Base-by-base conservation (phyloP, 106 monocot genomes). In the Acorus gramineus region DNA sequence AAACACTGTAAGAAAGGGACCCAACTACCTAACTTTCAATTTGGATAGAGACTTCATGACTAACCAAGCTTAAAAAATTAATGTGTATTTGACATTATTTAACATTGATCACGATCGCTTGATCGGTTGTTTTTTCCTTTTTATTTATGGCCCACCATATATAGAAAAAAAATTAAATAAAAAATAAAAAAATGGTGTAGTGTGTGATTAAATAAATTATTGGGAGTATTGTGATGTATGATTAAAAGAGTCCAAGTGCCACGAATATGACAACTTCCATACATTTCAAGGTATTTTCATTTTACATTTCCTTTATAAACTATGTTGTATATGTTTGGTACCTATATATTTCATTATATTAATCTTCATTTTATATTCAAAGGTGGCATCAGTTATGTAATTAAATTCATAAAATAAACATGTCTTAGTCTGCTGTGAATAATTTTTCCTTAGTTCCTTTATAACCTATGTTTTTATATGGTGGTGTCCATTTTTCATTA, bases 1-100 rank as follows among this genome's bases (percentile, higher is more conserved):
- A 73, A 49, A 59, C 50, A 78, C 47, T 68, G 63, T 67, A 12
- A 43, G 58, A 68, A 73, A 57, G 73, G 64, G 72, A 63, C 61
- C 61, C 50, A 67, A 45, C 69, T 13, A 70, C 79, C 65, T 66
- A 71, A 59, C 56, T 59, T 53, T 78, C 6, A 28, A 28, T 28
- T 28, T 28, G 28, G 28, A 50, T 69, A 48, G 3, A 55, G 13
- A 46, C 10, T 58, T 49, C 49, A 48, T 7, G 48, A n/a, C 47
- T 42, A 14, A 6, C 42, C 58, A 14, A 12, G 4, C 58, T 58
- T 11, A 14, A 12, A 2, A 2, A 52, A 52, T 57, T 49, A 42
- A 48, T 14, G 11, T 10, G 14, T 12, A 12, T 66, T 14, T 43
- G 42, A 13, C 13, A 52, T 42, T 52, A 9, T 66, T 13, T 51